phyloP scores from a whole-genome alignment of 1,139 yeast species.

The Komagataea norvegica region DNA sequence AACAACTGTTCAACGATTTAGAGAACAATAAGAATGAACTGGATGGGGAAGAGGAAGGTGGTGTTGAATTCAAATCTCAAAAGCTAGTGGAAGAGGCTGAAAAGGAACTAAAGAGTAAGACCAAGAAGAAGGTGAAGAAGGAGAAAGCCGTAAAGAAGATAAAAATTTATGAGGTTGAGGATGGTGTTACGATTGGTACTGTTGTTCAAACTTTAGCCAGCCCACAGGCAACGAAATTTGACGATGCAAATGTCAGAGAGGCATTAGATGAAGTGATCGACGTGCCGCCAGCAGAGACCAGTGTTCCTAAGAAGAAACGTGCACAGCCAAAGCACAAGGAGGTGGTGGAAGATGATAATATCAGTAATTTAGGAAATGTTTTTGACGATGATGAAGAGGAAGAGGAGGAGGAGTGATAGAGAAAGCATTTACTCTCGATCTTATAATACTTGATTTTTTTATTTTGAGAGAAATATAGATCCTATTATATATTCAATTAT shows the following conservation, averaged over 20 bases:
- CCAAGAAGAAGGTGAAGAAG: slow-evolving; percentile 4
- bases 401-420: no score
- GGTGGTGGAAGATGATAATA: no score
- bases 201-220: slow-evolving; percentile 19
- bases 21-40: slow-evolving; percentile 21
- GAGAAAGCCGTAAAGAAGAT: slow-evolving; percentile 12
- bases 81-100: slow-evolving; percentile 19
- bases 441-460: no score
- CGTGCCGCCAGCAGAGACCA: background rate
- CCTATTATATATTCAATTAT: background rate
- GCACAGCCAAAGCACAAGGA: no score
- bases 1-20: slow-evolving; percentile 28
- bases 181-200: slow-evolving; percentile 26
- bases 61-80: slow-evolving; percentile 24
- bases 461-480: background rate
- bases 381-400: no score
- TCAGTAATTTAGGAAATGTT: no score
- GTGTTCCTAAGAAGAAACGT: no score
- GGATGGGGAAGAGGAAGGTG: slow-evolving; percentile 25
- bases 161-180: slow-evolving; percentile 25
- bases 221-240: slow-evolving; percentile 12
- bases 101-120: slow-evolving; percentile 9
- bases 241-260: slow-evolving; percentile 7
- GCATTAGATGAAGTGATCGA: slow-evolving; percentile 5
- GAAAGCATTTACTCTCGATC: no score